These are phyloP conservation scores for Metarhizium album DNA, from an alignment of 2,329 filamentous ascomycete genomes.

Conservation along the genomic window DNA sequence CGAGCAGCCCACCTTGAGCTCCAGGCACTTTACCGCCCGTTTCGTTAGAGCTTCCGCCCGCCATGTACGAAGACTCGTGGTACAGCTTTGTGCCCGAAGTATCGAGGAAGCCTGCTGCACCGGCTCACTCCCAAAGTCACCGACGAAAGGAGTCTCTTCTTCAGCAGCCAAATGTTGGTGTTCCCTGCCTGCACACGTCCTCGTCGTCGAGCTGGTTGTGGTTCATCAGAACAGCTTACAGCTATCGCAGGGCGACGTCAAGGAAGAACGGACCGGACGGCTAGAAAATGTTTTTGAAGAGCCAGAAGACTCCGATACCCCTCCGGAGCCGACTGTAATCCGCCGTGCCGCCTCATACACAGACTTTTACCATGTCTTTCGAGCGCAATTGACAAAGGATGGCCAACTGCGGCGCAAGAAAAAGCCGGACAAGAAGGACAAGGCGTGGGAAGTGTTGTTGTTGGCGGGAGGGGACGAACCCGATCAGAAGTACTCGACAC, in stretches of 20 bases:
- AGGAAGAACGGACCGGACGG: constrained; percentile 40
- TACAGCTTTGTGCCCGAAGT: constrained; percentile 64
- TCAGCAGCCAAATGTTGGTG: constrained; percentile 51
- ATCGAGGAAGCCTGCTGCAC: constrained; percentile 36
- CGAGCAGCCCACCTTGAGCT: constrained; percentile 9
- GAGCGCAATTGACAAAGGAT: constrained; percentile 45
- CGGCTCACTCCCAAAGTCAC: constrained; percentile 39
- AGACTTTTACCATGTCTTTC: constrained; percentile 59
- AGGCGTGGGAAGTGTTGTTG: constrained; percentile 40
- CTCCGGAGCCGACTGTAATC: constrained; percentile 54
- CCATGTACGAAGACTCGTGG: constrained; percentile 78
- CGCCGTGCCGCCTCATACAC: constrained; percentile 65
- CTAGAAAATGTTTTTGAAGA: constrained; percentile 51
- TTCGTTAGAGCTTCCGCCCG: constrained; percentile 9
- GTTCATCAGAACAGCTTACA: constrained; percentile 13
- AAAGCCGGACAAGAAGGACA: constrained; percentile 26
- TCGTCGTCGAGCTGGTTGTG: neutral
- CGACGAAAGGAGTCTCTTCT: constrained; percentile 60
- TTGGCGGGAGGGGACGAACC: constrained; percentile 15
- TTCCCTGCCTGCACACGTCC: neutral
- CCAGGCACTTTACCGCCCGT: constrained; percentile 2
- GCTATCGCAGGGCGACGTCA: constrained; percentile 38
- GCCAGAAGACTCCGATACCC: constrained; percentile 41
- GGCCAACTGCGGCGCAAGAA: constrained; percentile 26
- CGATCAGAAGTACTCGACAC: constrained; percentile 3